These are phyloP conservation scores for Solanum stenotomum DNA, from an alignment of 257 asterid species.

Conservation along the genomic window DNA sequence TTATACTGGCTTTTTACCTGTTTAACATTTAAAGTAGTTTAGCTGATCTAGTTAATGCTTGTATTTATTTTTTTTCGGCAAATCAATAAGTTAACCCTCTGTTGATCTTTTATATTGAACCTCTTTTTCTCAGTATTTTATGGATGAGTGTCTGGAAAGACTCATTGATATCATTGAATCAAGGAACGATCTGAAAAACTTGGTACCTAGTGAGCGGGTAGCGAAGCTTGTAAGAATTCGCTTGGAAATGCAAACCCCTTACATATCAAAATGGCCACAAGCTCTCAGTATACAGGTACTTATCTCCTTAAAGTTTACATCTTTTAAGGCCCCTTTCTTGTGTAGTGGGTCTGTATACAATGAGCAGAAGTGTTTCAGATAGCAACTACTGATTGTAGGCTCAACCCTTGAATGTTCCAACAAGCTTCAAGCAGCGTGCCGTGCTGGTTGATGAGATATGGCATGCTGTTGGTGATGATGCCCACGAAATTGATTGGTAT, in stretches of 20 bases:
- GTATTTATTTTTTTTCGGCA: not conserved
- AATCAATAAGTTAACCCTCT: not conserved
- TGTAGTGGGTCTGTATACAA: not conserved
- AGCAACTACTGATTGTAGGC: conserved; percentile 35
- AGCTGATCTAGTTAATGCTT: not conserved
- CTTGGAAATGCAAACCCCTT: conserved; percentile 94
- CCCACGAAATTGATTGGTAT: conserved; percentile 72
- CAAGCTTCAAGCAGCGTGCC: conserved; percentile 90
- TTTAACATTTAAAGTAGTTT: not conserved
- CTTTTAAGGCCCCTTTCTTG: not conserved
- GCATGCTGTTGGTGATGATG: conserved; percentile 81
- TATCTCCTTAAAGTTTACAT: not conserved
- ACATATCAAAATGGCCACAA: conserved; percentile 87
- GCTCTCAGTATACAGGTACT: conserved; percentile 94
- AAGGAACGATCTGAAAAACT: conserved; percentile 40
- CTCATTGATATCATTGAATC: conserved; percentile 61
- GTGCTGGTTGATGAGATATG: conserved; percentile 92
- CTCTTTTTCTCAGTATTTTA: conserved; percentile 59
- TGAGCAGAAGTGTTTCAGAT: not conserved
- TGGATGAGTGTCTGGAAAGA: conserved; percentile 91
- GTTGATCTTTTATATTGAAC: not conserved
- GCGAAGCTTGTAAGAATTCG: conserved; percentile 67
- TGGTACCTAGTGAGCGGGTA: conserved; percentile 71
- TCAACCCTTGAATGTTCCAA: conserved; percentile 61
- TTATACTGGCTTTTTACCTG: not conserved